Percentiles rank a stretch among this genome's conserved stretches.
Evolutionary conservation across 139 green algal species (phyloP).

Genomic region (Deuterostichococcus epilithicus): DNA sequence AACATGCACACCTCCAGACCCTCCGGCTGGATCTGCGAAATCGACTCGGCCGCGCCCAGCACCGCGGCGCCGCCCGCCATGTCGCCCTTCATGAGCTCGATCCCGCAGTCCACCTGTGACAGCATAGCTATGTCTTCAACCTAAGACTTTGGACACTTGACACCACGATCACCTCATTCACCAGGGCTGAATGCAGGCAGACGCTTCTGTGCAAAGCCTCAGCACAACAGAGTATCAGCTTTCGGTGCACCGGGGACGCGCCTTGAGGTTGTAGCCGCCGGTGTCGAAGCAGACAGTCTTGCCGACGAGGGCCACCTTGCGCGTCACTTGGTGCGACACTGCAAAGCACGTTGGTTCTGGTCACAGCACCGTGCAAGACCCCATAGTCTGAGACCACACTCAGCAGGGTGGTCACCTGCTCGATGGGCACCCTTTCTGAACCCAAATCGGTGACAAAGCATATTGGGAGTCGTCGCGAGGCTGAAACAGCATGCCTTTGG

Average conservation of each 20-base stretch:
- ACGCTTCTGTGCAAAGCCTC: no score
- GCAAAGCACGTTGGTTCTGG: neutral
- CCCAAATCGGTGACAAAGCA: no score
- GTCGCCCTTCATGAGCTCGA: conserved; percentile 29
- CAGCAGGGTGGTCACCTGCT: no score
- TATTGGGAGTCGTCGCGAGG: no score
- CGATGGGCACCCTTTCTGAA: no score
- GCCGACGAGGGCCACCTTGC: conserved; percentile 77
- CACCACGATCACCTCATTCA: no score
- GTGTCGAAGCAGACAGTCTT: conserved; percentile 86
- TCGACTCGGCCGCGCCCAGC: conserved; percentile 74
- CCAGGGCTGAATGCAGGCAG: no score
- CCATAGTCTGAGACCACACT: no score
- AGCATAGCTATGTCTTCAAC: no score
- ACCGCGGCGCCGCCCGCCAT: conserved; percentile 79
- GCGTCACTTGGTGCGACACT: conserved; percentile 35
- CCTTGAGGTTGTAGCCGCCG: conserved; percentile 98
- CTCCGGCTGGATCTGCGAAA: conserved; percentile 62
- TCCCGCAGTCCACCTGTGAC: neutral
- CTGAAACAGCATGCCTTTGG: conserved; percentile 30
- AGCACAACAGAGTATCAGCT: no score
- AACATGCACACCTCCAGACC: conserved; percentile 53
- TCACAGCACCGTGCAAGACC: no score
- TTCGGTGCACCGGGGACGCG: neutral
- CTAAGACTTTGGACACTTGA: no score